Base-by-base conservation (phyloP, 2,329 filamentous ascomycete genomes). In the Calonectria hongkongensis region DNA sequence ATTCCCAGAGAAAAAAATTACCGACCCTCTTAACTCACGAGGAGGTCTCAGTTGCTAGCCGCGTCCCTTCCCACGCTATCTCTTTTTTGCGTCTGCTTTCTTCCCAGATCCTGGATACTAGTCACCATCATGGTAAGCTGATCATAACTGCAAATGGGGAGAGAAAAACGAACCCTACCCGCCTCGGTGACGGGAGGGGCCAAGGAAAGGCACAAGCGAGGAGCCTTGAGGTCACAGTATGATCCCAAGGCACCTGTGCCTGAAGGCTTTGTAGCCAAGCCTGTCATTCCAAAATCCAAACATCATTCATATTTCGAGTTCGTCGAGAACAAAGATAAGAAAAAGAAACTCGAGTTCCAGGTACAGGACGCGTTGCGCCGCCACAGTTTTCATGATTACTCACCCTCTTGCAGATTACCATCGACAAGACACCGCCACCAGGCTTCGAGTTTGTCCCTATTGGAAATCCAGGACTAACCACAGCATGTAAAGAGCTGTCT, bases 261-360 rank as follows among this genome's bases (percentile, higher is more conserved):
- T 16, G 72, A 78, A 30, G 81, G 79, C 62, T 80, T 87, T 66
- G 82, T 84, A 64, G 84, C 85, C 58, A 86, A 84, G 72, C 84
- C 82, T 56, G 76, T 82, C 30, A 70, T 83, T 16, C 83, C 87
- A 43, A 89, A 87, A 73, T 83, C 87, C 51, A 91, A 91, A 79
- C 89, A 93, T 81, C 88, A 90, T 76, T 88, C 89, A 16, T 92
- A 91, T 79, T 92, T 91, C 78, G 91, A 93, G 82, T 87, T 92
- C 73, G 88, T 92, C 72, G 89, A 92, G 78, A 93, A 93, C 79
- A 87, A 87, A 71, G 89, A 92, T 75, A 91, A 89, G 80, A 92
- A 91, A 82, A 90, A 90, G 83, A 92, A 91, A 79, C 86, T 93
- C 64, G 90, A 93, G 79, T 88, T 89, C 74, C 77, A 91, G 89